Conservation (phyloP, 2,329 filamentous ascomycete species). For the Trichothecium sympodiale region DNA sequence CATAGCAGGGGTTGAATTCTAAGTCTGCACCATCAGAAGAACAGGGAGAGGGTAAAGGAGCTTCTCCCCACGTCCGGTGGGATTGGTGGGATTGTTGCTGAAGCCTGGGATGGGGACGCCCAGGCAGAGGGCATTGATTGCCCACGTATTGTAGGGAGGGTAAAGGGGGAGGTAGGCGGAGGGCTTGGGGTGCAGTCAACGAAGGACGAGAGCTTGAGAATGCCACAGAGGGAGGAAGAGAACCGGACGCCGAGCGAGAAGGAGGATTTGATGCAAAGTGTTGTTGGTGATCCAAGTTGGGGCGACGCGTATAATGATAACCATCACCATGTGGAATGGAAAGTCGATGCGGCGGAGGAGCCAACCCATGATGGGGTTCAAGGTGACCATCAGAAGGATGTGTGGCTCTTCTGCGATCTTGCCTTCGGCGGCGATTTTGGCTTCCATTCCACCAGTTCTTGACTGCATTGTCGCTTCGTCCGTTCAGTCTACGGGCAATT, state of each 20-base stretch:
- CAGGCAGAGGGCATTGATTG: constrained; percentile 4
- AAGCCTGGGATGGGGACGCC: too few species aligned
- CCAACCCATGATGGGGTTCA: not conserved
- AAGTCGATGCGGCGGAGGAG: constrained; percentile 13
- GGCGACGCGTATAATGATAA: constrained; percentile 4
- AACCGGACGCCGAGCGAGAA: too few species aligned
- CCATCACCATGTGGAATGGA: constrained; percentile 13
- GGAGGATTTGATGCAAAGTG: not conserved
- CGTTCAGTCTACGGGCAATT: constrained; percentile 70
- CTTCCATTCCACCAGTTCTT: constrained; percentile 98
- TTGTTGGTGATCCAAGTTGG: too few species aligned
- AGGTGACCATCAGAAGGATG: not conserved
- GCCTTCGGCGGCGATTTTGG: constrained; percentile 53
- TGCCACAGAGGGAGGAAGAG: too few species aligned
- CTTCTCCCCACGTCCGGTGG: constrained; percentile 9
- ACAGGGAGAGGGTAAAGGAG: constrained; percentile 24
- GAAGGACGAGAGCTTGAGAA: too few species aligned
- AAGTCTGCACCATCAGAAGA: constrained; percentile 45
- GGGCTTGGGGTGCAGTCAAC: too few species aligned
- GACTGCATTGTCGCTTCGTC: constrained; percentile 86
- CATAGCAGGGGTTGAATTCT: constrained; percentile 53
- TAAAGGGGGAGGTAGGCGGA: not conserved
- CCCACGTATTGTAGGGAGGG: constrained; percentile 9
- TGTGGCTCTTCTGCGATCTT: not conserved
- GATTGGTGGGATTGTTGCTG: too few species aligned